phyloP scores from a whole-genome alignment of 495 filamentous ascomycete genomes.

The Amorphotheca resinae region DNA sequence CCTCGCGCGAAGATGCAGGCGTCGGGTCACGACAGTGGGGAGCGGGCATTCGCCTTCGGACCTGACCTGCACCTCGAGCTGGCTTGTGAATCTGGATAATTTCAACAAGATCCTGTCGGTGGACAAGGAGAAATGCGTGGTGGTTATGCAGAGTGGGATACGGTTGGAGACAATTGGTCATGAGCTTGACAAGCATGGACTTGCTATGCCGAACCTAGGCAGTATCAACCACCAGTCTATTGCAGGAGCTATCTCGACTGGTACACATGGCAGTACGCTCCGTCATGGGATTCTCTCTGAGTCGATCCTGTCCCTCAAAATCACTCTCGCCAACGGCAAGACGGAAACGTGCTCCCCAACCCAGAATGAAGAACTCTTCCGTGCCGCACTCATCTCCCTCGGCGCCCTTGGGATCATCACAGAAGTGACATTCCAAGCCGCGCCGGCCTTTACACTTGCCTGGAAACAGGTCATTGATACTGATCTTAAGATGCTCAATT shows the following conservation, averaged over 20 bases:
- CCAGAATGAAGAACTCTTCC: constrained; percentile 68
- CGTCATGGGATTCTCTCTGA: constrained; percentile 74
- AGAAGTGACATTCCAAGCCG: constrained; percentile 73
- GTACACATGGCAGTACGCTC: constrained; percentile 82
- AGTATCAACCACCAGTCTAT: constrained; percentile 93
- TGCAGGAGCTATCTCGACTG: constrained; percentile 83
- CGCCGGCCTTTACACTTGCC: constrained; percentile 61
- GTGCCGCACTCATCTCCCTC: constrained; percentile 74
- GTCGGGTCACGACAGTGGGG: constrained; percentile 68
- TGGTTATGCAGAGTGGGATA: constrained; percentile 80
- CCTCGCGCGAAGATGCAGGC: constrained; percentile 68
- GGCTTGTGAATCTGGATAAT: constrained; percentile 87
- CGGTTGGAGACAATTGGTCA: constrained; percentile 56
- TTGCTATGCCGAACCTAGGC: constrained; percentile 79
- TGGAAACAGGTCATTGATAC: constrained; percentile 73
- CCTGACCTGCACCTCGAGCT: constrained; percentile 84
- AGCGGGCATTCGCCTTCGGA: constrained; percentile 86
- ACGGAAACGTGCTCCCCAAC: constrained; percentile 58
- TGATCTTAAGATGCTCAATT: constrained; percentile 49
- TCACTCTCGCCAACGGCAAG: constrained; percentile 75
- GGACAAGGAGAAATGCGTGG: constrained; percentile 45
- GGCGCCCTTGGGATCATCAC: constrained; percentile 85
- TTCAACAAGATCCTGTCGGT: constrained; percentile 61
- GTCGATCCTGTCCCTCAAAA: constrained; percentile 53
- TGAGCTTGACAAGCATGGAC: constrained; percentile 55